phyloP scores from a whole-genome alignment of 2,329 filamentous ascomycete species.

The Pseudogymnoascus sp. region DNA sequence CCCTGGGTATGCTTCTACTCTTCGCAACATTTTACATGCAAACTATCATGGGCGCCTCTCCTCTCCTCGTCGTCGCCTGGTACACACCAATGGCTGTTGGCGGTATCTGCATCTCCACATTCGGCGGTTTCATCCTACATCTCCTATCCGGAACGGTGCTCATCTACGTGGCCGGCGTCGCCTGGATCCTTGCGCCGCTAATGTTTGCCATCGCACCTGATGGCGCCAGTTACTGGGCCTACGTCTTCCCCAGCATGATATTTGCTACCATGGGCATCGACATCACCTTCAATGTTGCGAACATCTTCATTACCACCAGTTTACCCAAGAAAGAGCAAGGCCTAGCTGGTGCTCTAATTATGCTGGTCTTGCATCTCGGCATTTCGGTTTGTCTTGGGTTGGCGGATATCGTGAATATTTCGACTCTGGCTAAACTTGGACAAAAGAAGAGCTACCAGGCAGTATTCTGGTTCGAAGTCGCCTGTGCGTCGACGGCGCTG shows the following conservation, averaged over 20 bases:
- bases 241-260: conserved; percentile 63
- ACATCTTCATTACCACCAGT: conserved; percentile 69
- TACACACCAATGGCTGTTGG: conserved; percentile 60
- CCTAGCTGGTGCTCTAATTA: conserved; percentile 64
- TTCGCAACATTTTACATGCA: conserved; percentile 62
- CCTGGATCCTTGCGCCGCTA: conserved; percentile 44
- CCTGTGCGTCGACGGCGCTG: conserved; percentile 44
- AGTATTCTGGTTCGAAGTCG: conserved; percentile 61
- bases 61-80: conserved; percentile 53
- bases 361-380: conserved; percentile 62
- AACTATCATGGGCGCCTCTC: conserved; percentile 43
- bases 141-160: conserved; percentile 45
- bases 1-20: conserved; percentile 60
- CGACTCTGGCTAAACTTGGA: conserved; percentile 30
- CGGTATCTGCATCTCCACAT: conserved; percentile 58
- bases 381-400: conserved; percentile 67
- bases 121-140: conserved; percentile 51
- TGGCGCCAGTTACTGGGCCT: conserved; percentile 51
- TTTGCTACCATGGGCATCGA: conserved; percentile 67
- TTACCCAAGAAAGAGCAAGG: conserved; percentile 62
- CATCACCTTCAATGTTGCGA: conserved; percentile 67
- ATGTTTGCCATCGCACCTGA: conserved; percentile 47
- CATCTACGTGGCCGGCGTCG: conserved; percentile 43
- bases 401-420: conserved; percentile 55
- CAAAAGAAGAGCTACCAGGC: conserved; percentile 51